Evolutionary conservation across 176 grass and related monocot species (phyloP), one percentile per base, ranked within the genome.

Genomic region (Musa troglodytarum): DNA sequence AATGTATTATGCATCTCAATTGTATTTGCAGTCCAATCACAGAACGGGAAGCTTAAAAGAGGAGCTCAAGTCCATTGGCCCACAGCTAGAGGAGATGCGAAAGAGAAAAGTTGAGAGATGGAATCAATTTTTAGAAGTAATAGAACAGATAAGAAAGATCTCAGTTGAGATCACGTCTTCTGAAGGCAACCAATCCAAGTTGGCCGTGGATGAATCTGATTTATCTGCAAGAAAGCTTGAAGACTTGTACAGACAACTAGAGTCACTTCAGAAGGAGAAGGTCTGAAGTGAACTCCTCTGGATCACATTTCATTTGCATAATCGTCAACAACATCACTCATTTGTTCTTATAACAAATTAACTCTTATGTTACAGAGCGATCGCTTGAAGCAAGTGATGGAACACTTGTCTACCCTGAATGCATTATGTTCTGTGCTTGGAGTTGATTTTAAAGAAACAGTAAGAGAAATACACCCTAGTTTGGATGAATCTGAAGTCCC

Each of bases 221-320:
- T 54, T 93, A 57, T 87, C 91, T 23, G 73, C 79, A 71, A 85
- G 85, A 85, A 93, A 81, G 79, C 77, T 93, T 76, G 91, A 93
- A 79, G 85, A 93, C 28, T 86, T 93, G 81, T 79, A 73, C 29
- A 81, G 63, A 66, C 78, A 76, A 23, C 67, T 93, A 22, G 80
- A 90, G 62, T 82, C 77, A 71, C 82, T 93, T 74, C 85, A 93
- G 74, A 90, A 86, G 78, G 85, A 90, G 83, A 90, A 93, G 91
- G 91, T 93, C 51, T 52, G 68, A 43, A 13, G 50, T 50, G 2
- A 34, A 68, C 11, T 43, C 15, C 4, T 68, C 12, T 68, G 7
- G 26, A 8, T 43, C 13, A 68, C 23, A 43, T 68, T 43, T 28
- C 26, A 29, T 5, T 34, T 68, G 11, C 11, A 68, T 68, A 68